Evolutionary conservation across 352 stramenopile species (phyloP).

Genomic region (Phytopythium vexans): DNA sequence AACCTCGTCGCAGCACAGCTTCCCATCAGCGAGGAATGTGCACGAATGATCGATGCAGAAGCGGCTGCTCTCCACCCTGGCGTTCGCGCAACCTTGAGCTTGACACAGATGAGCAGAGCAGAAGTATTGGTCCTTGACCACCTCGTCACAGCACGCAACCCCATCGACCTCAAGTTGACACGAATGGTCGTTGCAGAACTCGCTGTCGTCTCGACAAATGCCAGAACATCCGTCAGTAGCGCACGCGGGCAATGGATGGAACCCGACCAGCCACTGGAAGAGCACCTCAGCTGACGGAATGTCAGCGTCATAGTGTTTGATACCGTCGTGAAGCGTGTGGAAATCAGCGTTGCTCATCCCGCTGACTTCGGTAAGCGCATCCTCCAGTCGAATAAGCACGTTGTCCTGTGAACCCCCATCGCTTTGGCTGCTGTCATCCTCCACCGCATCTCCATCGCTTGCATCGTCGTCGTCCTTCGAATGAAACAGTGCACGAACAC

Average conservation of each 20-base stretch:
- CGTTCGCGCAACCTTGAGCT: conserved; percentile 26
- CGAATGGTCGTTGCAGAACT: conserved; percentile 29
- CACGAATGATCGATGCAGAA: conserved; percentile 38
- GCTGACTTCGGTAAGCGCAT: neutral
- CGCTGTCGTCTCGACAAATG: conserved; percentile 19
- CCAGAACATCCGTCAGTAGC: conserved; percentile 21
- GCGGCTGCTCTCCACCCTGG: conserved; percentile 12
- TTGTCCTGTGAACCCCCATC: neutral
- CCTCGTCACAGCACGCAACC: conserved; percentile 17
- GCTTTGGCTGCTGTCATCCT: no score
- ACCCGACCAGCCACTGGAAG: conserved; percentile 53
- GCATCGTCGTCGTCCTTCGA: neutral
- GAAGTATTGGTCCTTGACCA: conserved; percentile 26
- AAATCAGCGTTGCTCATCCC: conserved; percentile 30
- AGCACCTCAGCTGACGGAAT: conserved; percentile 59
- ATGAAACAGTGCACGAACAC: neutral
- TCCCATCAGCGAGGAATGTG: conserved; percentile 17
- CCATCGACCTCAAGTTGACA: conserved; percentile 22
- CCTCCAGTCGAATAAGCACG: neutral
- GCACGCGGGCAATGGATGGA: conserved; percentile 43
- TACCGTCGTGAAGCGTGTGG: conserved; percentile 30
- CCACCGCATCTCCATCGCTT: neutral
- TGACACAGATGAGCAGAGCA: conserved; percentile 43
- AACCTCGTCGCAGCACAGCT: conserved; percentile 24
- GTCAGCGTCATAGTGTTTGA: conserved; percentile 52